Percentiles rank a stretch among this genome's conserved stretches.
Conservation (phyloP, 495 filamentous ascomycete species). For the Neohortaea acidophila region DNA sequence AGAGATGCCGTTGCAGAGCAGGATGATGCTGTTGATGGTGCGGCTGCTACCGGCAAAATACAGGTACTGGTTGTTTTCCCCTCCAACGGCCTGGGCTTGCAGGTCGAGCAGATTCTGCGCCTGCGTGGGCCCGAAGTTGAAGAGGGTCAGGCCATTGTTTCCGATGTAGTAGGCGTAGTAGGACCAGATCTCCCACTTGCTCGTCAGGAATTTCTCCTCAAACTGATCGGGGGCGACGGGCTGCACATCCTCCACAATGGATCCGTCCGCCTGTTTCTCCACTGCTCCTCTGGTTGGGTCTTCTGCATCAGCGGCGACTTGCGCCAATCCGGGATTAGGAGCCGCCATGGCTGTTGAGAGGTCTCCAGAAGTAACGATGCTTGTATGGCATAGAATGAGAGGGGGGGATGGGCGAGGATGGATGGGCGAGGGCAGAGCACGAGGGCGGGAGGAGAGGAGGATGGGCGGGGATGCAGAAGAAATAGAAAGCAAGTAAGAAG, state of each 20-base stretch:
- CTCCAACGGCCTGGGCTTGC: conserved; percentile 28
- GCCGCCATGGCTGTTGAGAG: conserved; percentile 12
- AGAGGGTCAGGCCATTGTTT: conserved; percentile 50
- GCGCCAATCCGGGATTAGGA: conserved; percentile 14
- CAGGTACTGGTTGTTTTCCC: conserved; percentile 32
- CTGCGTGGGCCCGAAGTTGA: conserved; percentile 54
- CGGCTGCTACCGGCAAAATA: conserved; percentile 36
- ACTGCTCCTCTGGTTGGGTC: conserved; percentile 16
- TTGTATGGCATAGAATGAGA: neutral
- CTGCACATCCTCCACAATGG: conserved; percentile 19
- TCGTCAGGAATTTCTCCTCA: conserved; percentile 35
- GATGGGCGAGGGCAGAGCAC: too few species aligned
- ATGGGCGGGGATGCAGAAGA: too few species aligned
- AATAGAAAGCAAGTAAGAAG: too few species aligned
- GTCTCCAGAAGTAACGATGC: conserved; percentile 1
- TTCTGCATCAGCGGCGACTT: conserved; percentile 9
- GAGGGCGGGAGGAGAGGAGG: too few species aligned
- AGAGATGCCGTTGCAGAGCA: conserved; percentile 46
- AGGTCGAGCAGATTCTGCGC: conserved; percentile 49
- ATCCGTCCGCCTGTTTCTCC: conserved; percentile 10
- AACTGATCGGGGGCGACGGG: conserved; percentile 35
- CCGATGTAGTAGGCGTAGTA: conserved; percentile 55
- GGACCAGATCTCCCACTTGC: conserved; percentile 46
- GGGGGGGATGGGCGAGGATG: too few species aligned
- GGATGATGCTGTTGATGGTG: conserved; percentile 45